Conservation (phyloP, 2,329 filamentous ascomycete genomes). For the Dryadomyces sulphureus region DNA sequence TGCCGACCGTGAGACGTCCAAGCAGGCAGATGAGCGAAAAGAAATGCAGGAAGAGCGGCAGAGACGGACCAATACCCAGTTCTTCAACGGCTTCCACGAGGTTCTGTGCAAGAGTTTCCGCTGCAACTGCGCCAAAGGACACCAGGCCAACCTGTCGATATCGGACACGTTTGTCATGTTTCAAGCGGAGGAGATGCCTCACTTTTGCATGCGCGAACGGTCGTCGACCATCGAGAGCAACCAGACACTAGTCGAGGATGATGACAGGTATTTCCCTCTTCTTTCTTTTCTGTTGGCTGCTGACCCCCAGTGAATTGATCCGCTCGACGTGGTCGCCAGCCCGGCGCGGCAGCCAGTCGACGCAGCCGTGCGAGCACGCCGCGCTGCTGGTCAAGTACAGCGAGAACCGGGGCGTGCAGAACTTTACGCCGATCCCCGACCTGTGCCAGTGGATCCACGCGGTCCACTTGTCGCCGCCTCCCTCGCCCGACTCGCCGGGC, state of each 20-base stretch:
- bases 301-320: constrained; percentile 3
- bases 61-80: constrained; percentile 5
- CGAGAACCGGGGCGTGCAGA: constrained; percentile 8
- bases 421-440: constrained; percentile 9
- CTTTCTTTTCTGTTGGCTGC: neutral
- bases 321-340: constrained; percentile 7
- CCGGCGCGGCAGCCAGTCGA: constrained; percentile 3
- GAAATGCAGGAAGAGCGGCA: constrained; percentile 3
- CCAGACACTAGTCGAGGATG: constrained; percentile 2
- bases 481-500: constrained; percentile 1
- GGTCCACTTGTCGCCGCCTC: constrained; percentile 6
- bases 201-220: constrained; percentile 4
- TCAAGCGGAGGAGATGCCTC: constrained; percentile 1
- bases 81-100: constrained; percentile 8
- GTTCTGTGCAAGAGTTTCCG: constrained; percentile 9
- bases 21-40: neutral
- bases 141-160: constrained; percentile 10
- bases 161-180: constrained; percentile 10
- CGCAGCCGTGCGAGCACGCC: constrained; percentile 4
- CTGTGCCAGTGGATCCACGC: constrained; percentile 10
- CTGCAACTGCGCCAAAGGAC: constrained; percentile 6
- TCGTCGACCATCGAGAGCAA: constrained; percentile 7
- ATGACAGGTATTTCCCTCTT: constrained; percentile 1
- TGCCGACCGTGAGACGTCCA: constrained; percentile 1
- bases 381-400: constrained; percentile 9